Evolutionary conservation across 108 stramenopile genomes (phyloP), one percentile per base, ranked within the genome.

Genomic region (Conticribra guillardii): DNA sequence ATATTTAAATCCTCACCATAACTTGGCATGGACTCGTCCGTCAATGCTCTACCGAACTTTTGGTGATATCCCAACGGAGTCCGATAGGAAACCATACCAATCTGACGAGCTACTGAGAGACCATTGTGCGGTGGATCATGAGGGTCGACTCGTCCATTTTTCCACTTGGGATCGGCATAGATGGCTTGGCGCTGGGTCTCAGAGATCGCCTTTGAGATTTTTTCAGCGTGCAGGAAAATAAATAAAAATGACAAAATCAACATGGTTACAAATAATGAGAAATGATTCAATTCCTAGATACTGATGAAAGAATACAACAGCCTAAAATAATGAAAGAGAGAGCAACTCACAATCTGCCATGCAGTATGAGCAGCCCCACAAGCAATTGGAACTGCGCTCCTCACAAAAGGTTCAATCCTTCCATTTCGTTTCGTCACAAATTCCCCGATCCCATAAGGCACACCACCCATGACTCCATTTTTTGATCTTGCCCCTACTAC

Each of bases 151-250:
- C 68, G 45, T 31, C 92, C 85, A 23, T 72, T 72, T 23, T 79
- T 60, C 95, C 95, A 97, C 37, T 89, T 73, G 3, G 93, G 91
- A 82, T 97, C 97, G n/a, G 88, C 85, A 67, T 94, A 96, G 44
- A 97, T 95, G 4, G 94, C 94, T 73, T 97, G 95, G 16, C 97
- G 91, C 63, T 97, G 96, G 14, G 87, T 81, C 72, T 97, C 96
- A 37, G 84, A 86, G 26, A 97, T 90, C 2, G 88, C 55, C 55
- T 56, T 5, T 52, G 5, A 52, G 5, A 14, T 5, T 18, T 71
- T 44, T 11, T 44, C 11, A 15, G 44, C 15, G 44, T 11, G 50
- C 8, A 51, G 50, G 9, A 51, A 9, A 15, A 21, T 21, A 22
- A 21, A 9, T 4, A 21, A 51, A 51, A 15, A n/a, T 21, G n/a